phyloP scores from a whole-genome alignment of 202 grass and related monocot species.

The Digitaria exilis region DNA sequence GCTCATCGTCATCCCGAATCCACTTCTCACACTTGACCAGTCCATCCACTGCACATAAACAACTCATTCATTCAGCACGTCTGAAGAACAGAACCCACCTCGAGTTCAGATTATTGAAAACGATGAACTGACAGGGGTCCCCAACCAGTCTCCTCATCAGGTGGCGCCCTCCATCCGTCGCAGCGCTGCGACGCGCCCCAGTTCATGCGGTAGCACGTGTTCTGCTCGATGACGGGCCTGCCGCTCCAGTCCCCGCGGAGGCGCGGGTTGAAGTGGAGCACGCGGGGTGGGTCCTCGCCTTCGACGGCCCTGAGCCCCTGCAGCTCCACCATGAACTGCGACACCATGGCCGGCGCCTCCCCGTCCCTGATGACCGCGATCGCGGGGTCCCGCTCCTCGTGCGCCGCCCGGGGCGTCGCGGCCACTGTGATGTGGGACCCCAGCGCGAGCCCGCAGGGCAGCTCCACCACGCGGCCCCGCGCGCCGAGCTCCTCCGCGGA shows the following conservation, averaged over 20 bases:
- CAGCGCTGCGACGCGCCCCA: constrained; percentile 74
- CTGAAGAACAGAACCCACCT: neutral
- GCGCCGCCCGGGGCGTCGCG: constrained; percentile 56
- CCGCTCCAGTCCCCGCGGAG: constrained; percentile 78
- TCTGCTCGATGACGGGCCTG: constrained; percentile 72
- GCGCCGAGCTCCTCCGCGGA: constrained; percentile 31
- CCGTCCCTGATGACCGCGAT: constrained; percentile 48
- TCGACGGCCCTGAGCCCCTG: constrained; percentile 67
- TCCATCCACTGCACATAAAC: constrained; percentile 54
- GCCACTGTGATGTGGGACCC: constrained; percentile 78
- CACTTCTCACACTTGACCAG: constrained; percentile 74
- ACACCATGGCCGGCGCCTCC: constrained; percentile 52
- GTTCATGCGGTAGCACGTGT: constrained; percentile 89
- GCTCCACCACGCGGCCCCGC: constrained; percentile 51
- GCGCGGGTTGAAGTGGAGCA: constrained; percentile 85
- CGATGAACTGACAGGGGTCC: constrained; percentile 20
- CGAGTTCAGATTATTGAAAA: constrained; percentile 12
- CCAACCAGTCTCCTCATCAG: constrained; percentile 66
- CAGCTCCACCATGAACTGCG: constrained; percentile 85
- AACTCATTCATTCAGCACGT: neutral
- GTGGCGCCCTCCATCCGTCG: constrained; percentile 51
- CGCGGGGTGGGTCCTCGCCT: constrained; percentile 70
- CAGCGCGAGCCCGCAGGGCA: constrained; percentile 69
- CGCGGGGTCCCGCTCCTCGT: constrained; percentile 60
- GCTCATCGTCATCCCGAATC: constrained; percentile 43